phyloP scores from a whole-genome alignment of 2,329 filamentous ascomycete genomes.

The Paradendryphiella salina region DNA sequence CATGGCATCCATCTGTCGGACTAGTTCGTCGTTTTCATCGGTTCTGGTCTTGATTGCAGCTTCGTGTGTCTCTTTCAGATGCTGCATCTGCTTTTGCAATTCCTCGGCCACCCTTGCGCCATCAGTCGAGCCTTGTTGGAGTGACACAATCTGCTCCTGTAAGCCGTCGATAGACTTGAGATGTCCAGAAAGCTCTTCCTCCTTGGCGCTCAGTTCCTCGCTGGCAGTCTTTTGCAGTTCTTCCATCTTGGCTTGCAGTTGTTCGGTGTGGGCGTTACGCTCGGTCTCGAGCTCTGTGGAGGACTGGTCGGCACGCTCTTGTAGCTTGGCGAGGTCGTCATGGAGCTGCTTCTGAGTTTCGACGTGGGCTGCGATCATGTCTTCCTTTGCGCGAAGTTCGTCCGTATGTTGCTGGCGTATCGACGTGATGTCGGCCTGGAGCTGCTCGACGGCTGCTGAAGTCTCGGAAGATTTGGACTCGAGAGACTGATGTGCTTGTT shows the following conservation, averaged over 20 bases:
- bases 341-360: slow-evolving; percentile 33
- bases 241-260: slow-evolving; percentile 30
- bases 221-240: slow-evolving; percentile 36
- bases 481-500: slow-evolving; percentile 30
- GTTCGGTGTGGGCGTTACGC: slow-evolving; percentile 33
- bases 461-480: slow-evolving; percentile 39
- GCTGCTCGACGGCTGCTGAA: slow-evolving; percentile 36
- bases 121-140: slow-evolving; percentile 44
- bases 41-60: slow-evolving; percentile 38
- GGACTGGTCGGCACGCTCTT: slow-evolving; percentile 37
- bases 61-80: slow-evolving; percentile 36
- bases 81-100: slow-evolving; percentile 38
- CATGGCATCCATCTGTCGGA: slow-evolving; percentile 40
- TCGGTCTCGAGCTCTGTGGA: slow-evolving; percentile 36
- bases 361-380: slow-evolving; percentile 32
- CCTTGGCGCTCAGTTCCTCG: slow-evolving; percentile 30
- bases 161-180: slow-evolving; percentile 40
- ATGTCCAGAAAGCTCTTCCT: slow-evolving; percentile 36
- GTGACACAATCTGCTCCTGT: slow-evolving; percentile 38
- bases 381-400: slow-evolving; percentile 37
- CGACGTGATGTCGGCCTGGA: slow-evolving; percentile 37
- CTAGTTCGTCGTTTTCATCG: slow-evolving; percentile 39
- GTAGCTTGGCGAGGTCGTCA: slow-evolving; percentile 31
- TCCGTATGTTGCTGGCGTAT: slow-evolving; percentile 42
- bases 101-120: slow-evolving; percentile 37